These are phyloP conservation scores for Coelastrella sp. DNA, from an alignment of 139 green algal species.

Conservation along the genomic window DNA sequence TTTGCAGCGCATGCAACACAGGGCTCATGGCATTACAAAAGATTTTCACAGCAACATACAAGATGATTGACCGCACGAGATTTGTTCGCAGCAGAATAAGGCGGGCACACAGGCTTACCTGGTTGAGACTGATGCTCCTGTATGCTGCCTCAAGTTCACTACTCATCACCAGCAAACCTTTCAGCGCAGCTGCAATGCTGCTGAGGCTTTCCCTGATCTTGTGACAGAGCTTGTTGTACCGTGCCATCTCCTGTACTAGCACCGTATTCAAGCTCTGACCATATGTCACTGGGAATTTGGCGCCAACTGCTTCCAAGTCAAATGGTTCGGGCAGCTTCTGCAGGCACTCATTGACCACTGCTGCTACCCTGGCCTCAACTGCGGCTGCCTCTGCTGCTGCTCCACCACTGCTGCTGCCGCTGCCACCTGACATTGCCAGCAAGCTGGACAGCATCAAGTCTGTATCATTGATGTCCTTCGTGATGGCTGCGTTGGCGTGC, in stretches of 20 bases:
- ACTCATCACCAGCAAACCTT: conserved; percentile 85
- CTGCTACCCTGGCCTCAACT: conserved; percentile 57
- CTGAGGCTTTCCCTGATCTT: conserved; percentile 69
- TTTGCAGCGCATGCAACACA: neutral
- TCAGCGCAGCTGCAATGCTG: conserved; percentile 67
- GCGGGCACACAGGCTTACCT: conserved; percentile 21
- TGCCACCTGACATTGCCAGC: conserved; percentile 65
- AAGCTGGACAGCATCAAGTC: conserved; percentile 69
- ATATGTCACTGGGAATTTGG: conserved; percentile 69
- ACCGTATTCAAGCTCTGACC: conserved; percentile 72
- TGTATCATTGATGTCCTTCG: conserved; percentile 77
- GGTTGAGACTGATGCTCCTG: conserved; percentile 72
- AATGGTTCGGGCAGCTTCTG: conserved; percentile 71
- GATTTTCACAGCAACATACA: neutral
- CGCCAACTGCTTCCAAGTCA: conserved; percentile 69
- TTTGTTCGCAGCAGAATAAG: no score
- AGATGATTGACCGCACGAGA: neutral
- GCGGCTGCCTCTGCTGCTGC: conserved; percentile 43
- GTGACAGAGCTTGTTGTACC: conserved; percentile 75
- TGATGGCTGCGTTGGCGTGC: conserved; percentile 82
- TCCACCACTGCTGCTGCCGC: conserved; percentile 52
- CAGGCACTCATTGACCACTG: conserved; percentile 64
- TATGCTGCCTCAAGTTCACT: conserved; percentile 79
- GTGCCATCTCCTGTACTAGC: conserved; percentile 70
- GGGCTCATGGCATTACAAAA: neutral